Evolutionary conservation across 495 filamentous ascomycete species (phyloP), one percentile per base, ranked within the genome.

Genomic region (Achaetomiella virescens): DNA sequence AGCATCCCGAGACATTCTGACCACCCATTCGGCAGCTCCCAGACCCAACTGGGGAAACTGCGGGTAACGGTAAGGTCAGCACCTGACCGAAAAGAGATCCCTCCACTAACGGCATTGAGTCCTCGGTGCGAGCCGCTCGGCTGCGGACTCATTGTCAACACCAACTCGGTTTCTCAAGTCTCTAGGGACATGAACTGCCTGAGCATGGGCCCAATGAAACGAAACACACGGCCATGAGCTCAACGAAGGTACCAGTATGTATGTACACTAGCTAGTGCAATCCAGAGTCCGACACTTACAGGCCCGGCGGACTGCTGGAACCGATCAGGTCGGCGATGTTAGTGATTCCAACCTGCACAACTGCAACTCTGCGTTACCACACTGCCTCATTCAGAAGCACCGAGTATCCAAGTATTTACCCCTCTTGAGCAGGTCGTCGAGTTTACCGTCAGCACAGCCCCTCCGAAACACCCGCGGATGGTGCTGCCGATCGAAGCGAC

Each of bases 1-100:
- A 42, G 40, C 17, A 15, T 17, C 52, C n/a, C 35, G 25, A 48
- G 52, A 55, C 44, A 55, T 33, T 55, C 52, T 55, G 52, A 55
- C 52, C 52, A 55, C 52, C 52, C 25, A 15, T 42, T 46, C 31
- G 27, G 52, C 20, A 25, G 11, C 6, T 15, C 31, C 22, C n/a
- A n/a, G 15, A 7, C 52, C 41, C 52, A 42, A 42, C 47, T 48
- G 33, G 36, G 52, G 15, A 29, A 54, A 29, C 5, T 41, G 31
- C 22, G 22, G 40, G 25, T 44, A 27, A 44, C 18, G 21, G 40
- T 43, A 25, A 52, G 37, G 17, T 52, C 49, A 52, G 49, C 50
- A 35, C 29, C 35, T 52, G 24, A 24, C 17, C 18, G 12, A 45
- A 24, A 2, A 18, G 27, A 5, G 40, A 29, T 18, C 20, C 24